Evolutionary conservation across 148 eudicot genomes (phyloP).

Genomic region (Polygonum aviculare): DNA sequence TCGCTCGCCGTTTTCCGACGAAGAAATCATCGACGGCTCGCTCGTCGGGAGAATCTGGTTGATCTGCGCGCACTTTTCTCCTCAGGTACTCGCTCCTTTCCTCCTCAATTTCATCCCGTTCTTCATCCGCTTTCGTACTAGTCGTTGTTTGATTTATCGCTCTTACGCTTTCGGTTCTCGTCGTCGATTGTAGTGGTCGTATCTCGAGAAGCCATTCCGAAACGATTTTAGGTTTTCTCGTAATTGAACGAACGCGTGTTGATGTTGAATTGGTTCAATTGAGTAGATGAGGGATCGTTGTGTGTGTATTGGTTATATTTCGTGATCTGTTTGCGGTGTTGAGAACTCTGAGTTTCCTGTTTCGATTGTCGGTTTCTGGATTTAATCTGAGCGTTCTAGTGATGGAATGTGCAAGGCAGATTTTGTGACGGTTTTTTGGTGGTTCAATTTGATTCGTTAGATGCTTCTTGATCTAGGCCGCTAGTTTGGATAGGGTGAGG

Average conservation of each 20-base stretch:
- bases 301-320: neutral
- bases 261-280: neutral
- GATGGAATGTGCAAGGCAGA: neutral
- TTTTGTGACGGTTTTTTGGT: neutral
- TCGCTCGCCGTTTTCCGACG: neutral
- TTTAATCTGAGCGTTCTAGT: neutral
- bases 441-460: neutral
- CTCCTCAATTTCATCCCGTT: neutral
- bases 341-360: neutral
- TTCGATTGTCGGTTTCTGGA: neutral
- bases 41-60: conserved; percentile 3
- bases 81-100: neutral
- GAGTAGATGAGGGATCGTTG: neutral
- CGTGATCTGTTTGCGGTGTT: neutral
- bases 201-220: neutral
- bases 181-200: neutral
- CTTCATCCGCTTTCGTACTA: neutral
- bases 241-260: neutral
- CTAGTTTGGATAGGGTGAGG: neutral
- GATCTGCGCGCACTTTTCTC: neutral
- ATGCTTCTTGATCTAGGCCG: conserved; percentile 4
- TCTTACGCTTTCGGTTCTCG: neutral
- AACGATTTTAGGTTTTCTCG: neutral
- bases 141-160: neutral
- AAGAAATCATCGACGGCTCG: neutral